Evolutionary conservation across 192 early-diverging fungal genomes (phyloP), one percentile per base, ranked within the genome.

Genomic region (Rhizoclosmatium sp.): DNA sequence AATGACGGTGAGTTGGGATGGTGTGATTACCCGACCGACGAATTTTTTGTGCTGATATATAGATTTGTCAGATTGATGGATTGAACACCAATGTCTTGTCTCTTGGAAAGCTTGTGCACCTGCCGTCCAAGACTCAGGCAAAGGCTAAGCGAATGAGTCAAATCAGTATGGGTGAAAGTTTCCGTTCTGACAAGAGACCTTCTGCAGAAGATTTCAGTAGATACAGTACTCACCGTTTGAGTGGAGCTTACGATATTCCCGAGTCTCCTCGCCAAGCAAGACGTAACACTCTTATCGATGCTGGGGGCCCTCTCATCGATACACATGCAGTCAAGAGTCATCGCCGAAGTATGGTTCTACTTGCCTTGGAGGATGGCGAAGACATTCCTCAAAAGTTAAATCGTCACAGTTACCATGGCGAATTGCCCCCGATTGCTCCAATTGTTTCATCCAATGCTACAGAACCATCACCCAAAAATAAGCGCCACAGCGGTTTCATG

Each of bases 1-100:
- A 2, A 47, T 49, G 23, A 45, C 65, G 61, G 75, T 76, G 40
- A 23, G 59, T 62, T 46, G 61, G 21, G 21, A 16, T 41, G 10
- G 54, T 72, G 45, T 47, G 60, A 45, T 62, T 16, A 7, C 47
- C 42, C 47, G 14, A 14, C 42, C 47, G 14, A 14, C 39, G 2
- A 23, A 4, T 14, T 71, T 4, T 59, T 71, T 40, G 5, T 16
- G 48, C 70, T 7, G 7, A 49, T 56, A 71, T 47, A 31, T 31
- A 31, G 31, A 31, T 31, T 31, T 31, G 31, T 31, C 31, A 75
- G 72, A 47, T 75, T 2, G 58, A 62, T 21, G 72, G 46, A 47
- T 39, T 76, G 62, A 76, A 76, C 64, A 76, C 75, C 23, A 76
- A 76, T 42, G 75, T 76, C 51, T 48, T 76, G 16, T 76, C 75